Conservation (phyloP, 176 grass and related monocot genomes). For the Cocos nucifera region DNA sequence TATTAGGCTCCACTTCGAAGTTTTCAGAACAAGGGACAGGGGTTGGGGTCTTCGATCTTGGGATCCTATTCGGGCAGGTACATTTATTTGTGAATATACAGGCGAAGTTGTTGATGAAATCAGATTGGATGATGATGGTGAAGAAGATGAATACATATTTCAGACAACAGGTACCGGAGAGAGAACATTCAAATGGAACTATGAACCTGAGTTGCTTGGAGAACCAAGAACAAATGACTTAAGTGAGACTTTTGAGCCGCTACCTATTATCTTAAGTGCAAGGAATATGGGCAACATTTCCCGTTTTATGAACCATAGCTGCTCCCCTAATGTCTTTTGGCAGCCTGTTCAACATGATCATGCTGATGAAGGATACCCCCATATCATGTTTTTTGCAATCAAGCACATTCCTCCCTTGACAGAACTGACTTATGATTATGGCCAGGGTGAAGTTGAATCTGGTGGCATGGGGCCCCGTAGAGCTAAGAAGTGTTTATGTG, state of each 20-base stretch:
- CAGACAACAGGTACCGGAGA: slow-evolving; percentile 39
- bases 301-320: slow-evolving; percentile 95
- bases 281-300: slow-evolving; percentile 65
- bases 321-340: slow-evolving; percentile 73
- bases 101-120: slow-evolving; percentile 58
- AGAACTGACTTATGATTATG: slow-evolving; percentile 88
- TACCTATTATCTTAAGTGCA: slow-evolving; percentile 77
- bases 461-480: slow-evolving; percentile 18
- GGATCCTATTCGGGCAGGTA: slow-evolving; percentile 75
- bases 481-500: slow-evolving; percentile 70
- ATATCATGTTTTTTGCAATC: slow-evolving; percentile 93
- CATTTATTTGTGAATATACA: slow-evolving; percentile 81
- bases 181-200: slow-evolving; percentile 78
- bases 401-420: slow-evolving; percentile 96
- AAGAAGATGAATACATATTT: slow-evolving; percentile 72
- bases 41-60: slow-evolving; percentile 93
- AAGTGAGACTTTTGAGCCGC: slow-evolving; percentile 41
- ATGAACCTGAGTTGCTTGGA: slow-evolving; percentile 58
- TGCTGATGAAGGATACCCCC: slow-evolving; percentile 47
- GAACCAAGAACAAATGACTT: slow-evolving; percentile 35
- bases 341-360: slow-evolving; percentile 81
- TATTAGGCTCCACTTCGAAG: slow-evolving; percentile 70
- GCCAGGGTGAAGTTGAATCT: slow-evolving; percentile 29
- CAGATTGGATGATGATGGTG: slow-evolving; percentile 40
- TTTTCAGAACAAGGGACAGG: slow-evolving; percentile 71